Evolutionary conservation across 108 stramenopile species (phyloP), one percentile per base, ranked within the genome.

Genomic region (Cyclotella kingstonii): DNA sequence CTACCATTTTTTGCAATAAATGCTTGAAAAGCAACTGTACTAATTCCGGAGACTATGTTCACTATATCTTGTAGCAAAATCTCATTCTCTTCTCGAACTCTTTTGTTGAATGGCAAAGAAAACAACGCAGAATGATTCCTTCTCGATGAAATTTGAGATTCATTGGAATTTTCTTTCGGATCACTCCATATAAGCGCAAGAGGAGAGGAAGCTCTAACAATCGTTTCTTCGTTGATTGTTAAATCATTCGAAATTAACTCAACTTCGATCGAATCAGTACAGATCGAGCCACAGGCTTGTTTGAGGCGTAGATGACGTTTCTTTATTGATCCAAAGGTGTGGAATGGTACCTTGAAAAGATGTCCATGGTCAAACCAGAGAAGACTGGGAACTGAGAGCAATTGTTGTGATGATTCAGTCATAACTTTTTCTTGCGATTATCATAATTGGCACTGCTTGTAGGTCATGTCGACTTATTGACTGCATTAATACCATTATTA

Each of bases 261-360:
- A 42, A 70, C 33, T 18, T 70, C 70, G 4, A 70, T n/a, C 58
- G 49, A 69, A n/a, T 36, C 48, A 29, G 3, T 14, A 17, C 41
- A 12, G 33, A 39, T 19, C n/a, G 7, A 30, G 1, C 25, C 63
- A 29, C 28, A 54, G 41, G 57, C n/a, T n/a, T n/a, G 63, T 21
- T 66, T 65, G 19, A 73, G 41, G 1, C 71, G 55, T 5, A 73
- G 27, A 52, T 48, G 43, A 4, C 71, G 18, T 29, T 51, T 65
- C 25, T 65, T 65, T 9, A 63, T 54, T 11, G 54, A 9, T 5
- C 71, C 64, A 33, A 73, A 58, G 4, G 63, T 59, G 45, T 73
- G 63, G 35, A 59, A 73, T 1, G 63, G 71, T 2, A 70, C 45
- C 38, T 70, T 70, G 52, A 48, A 59, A 1, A 68, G 47, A 17